Base-by-base conservation (phyloP, 169 alveolate genomes). In the Toxoplasma gondii region DNA sequence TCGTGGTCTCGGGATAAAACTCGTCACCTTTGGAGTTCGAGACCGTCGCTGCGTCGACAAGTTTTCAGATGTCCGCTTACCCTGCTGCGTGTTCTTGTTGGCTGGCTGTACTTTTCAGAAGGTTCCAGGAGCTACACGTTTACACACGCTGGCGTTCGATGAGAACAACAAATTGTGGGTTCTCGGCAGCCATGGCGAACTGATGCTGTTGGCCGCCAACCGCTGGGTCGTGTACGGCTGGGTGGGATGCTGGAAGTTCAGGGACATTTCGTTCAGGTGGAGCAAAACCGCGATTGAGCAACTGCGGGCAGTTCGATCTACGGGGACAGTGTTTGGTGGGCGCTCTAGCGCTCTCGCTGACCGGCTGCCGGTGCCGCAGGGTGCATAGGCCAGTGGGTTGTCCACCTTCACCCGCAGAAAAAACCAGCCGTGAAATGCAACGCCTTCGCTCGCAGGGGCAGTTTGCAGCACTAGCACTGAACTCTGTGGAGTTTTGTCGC, bases 161-260 rank as follows among this genome's bases (percentile, higher is more conserved):
- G 90, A 49, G 38, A 31, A 64, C 38, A 93, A 93, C 86, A 4
- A 58, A 9, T 41, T 93, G 90, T 93, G 95, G 95, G 69, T 86
- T 12, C 7, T 93, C 22, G 95, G 95, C 34, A 29, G 36, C 80
- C 58, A 81, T 16, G 93, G 95, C n/a, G 69, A 93, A 5, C 93
- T 93, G 44, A 22, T 87, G 88, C 78, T 93, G 74, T 84, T 93
- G 53, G 80, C 93, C 16, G 95, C 93, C 53, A 84, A 41, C 36
- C 88, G 82, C 34, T 93, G 90, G 91, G 91, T 93, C 0, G 82
- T 39, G 5, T 93, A 84, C 34, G 95, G 95, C 41, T 93, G 93
- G 93, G 93, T 93, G 7, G 92, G 82, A 9, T 93, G 95, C 90
- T 93, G 93, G 93, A 83, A 86, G 58, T 5, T 93, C 38, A 58